Conservation (phyloP, 129 eudicot species). For the carrot (Daucus carota) region DNA sequence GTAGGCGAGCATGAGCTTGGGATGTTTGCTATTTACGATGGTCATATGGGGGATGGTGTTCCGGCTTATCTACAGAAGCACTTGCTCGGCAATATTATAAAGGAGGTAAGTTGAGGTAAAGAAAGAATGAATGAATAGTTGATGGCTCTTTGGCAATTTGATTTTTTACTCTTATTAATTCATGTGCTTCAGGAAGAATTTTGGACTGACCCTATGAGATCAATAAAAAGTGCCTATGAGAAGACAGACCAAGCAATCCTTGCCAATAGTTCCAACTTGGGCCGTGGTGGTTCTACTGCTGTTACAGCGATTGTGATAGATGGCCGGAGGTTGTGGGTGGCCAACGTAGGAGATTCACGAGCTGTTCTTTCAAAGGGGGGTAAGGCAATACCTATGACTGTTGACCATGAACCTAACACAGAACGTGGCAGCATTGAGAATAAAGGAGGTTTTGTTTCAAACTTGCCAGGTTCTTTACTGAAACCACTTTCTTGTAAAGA, state of each 20-base stretch:
- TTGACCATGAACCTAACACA: slow-evolving; percentile 84
- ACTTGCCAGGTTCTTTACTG: slow-evolving; percentile 70
- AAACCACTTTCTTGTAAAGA: neutral
- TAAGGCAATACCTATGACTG: slow-evolving; percentile 58
- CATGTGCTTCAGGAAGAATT: slow-evolving; percentile 46
- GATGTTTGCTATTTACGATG: slow-evolving; percentile 80
- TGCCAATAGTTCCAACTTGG: slow-evolving; percentile 57
- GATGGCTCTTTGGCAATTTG: neutral
- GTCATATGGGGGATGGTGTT: slow-evolving; percentile 74
- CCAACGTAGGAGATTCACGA: slow-evolving; percentile 91
- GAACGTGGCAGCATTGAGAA: slow-evolving; percentile 73
- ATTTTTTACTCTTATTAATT: neutral
- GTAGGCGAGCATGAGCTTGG: slow-evolving; percentile 55
- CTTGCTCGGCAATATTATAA: slow-evolving; percentile 58
- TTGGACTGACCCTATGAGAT: slow-evolving; percentile 53
- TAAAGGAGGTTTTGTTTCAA: slow-evolving; percentile 81
- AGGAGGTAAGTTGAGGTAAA: slow-evolving; percentile 46
- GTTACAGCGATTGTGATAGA: slow-evolving; percentile 71
- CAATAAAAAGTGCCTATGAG: slow-evolving; percentile 69
- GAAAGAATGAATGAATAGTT: neutral
- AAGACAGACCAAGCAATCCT: slow-evolving; percentile 82
- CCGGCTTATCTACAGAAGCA: slow-evolving; percentile 77
- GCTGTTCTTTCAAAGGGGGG: slow-evolving; percentile 68
- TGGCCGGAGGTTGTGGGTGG: slow-evolving; percentile 58
- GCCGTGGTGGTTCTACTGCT: slow-evolving; percentile 89